Evolutionary conservation across 2,329 filamentous ascomycete species (phyloP).

Genomic region (Sporothrix curviconia): DNA sequence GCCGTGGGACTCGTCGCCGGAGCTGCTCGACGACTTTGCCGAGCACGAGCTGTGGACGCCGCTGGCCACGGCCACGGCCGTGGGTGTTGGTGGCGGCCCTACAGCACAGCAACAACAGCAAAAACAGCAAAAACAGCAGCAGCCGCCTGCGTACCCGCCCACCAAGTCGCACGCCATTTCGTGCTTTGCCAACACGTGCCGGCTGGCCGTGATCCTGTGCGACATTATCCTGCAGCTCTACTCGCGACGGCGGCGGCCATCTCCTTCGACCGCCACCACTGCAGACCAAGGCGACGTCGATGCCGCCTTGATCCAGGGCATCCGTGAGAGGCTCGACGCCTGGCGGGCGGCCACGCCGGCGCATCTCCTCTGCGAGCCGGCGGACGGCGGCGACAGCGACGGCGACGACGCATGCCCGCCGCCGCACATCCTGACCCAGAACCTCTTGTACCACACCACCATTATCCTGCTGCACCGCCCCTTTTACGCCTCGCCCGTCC

Average conservation of each 20-base stretch:
- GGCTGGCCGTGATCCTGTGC: constrained; percentile 23
- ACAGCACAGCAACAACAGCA: too few relatives aligned
- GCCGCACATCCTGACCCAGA: constrained; percentile 20
- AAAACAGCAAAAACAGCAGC: too few relatives aligned
- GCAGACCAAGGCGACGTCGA: too few relatives aligned
- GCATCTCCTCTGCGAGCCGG: too few relatives aligned
- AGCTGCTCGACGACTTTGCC: constrained; percentile 19
- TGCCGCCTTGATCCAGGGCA: constrained; percentile 5
- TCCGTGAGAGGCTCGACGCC: constrained; percentile 14
- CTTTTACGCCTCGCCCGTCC: constrained; percentile 20
- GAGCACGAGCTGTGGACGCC: constrained; percentile 20
- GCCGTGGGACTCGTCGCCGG: constrained; percentile 6
- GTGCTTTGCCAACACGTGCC: constrained; percentile 24
- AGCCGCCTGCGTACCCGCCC: constrained; percentile 24
- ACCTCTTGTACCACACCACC: constrained; percentile 22
- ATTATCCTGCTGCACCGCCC: constrained; percentile 26
- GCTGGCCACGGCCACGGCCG: too few relatives aligned
- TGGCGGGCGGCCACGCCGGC: constrained; percentile 18
- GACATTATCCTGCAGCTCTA: constrained; percentile 23
- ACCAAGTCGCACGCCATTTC: constrained; percentile 22
- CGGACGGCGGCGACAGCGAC: constrained; percentile 15
- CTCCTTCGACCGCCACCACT: background rate
- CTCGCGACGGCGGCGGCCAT: constrained; percentile 5
- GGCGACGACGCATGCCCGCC: constrained; percentile 17
- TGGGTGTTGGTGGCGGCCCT: too few relatives aligned